Base-by-base conservation (phyloP, 257 asterid species). In the Paulownia fortunei region DNA sequence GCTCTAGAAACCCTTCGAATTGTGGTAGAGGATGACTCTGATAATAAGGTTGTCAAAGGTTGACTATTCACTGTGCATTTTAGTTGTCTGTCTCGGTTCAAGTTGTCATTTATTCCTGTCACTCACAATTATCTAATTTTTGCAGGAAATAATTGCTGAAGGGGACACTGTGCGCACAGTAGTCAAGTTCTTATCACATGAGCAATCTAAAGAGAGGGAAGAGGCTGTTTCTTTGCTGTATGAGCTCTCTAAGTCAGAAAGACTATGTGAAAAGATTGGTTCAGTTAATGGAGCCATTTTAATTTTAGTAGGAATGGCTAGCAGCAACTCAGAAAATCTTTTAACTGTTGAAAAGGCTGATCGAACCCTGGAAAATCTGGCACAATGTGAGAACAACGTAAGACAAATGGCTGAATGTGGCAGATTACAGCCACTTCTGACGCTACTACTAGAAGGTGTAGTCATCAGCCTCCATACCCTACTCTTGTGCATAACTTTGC, bases 321-420 rank as follows among this genome's bases (percentile, higher is more conserved):
- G 97, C 92, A 93, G 99, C 88, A 87, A 85, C 77, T 90, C 98
- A 0, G 99, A 96, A 74, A 91, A 93, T 73, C 72, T 86, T 70
- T 72, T 80, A 59, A 85, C 90, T 34, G 97, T 96, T 67, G 97
- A 92, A 76, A 96, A 82, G 82, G 97, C 98, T 4, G 98, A 89
- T 78, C 81, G 65, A 80, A 96, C 97, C 15, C 87, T 96, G 77
- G 94, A 87, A 42, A 96, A 96, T 84, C 87, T 96, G 54, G 94
- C 90, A 21, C 85, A 80, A 73, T 89, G 93, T 71, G 97, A 93
- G 93, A 89, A 82, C 84, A 96, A 96, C 52, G 97, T 96, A n/a
- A 85, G 97, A 73, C 97, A 96, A 78, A 93, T 96, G 97, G 99
- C 99, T 36, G 94, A 87, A 78, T 87, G 75, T 60, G 98, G 98